Base-by-base conservation (phyloP, 495 filamentous ascomycete species). In the Haplographium delicatum region DNA sequence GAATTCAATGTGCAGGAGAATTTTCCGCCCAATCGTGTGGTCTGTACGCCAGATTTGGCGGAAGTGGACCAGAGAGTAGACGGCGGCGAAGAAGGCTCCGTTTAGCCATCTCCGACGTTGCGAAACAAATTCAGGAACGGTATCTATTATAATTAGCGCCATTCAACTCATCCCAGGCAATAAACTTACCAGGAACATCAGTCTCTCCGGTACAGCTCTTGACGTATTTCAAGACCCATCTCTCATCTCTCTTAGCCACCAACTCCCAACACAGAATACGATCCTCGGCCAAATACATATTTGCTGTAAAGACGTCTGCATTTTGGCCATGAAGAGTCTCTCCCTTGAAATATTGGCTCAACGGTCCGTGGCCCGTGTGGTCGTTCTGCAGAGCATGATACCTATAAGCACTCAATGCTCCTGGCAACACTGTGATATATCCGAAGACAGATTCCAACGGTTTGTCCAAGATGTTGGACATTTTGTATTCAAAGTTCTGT, bases 401-500 rank as follows among this genome's bases (percentile, higher is more conserved):
- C 24, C 94, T 81, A 62, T 99, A 99, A 6, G 94, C 94, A 65
- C 85, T 90, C 39, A 99, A 74, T 4, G 94, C 94, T 60, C 94
- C 94, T 2, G 94, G 94, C 42, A 97, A 68, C 62, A 97, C 94
- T 18, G 94, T 96, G 56, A 97, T 97, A 60, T 97, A 97, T 3
- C 94, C 94, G 61, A 99, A 97, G 2, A 96, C 94, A 2, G 85
- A 91, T 67, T 99, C 94, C 19, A 99, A 72, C 3, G 94, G 94
- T 67, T 97, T 97, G 63, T 99, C 94, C 22, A 99, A 74, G 61
- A 99, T 99, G 54, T 97, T 99, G 5, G 88, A 95, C 91, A 97
- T 96, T 71, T 99, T 99, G 75, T 99, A 99, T 67, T 99, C 94
- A 59, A 97, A 99, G 61, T 99, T 97, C 65, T 99, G 94, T 38